phyloP scores from a whole-genome alignment of 1,139 yeast species.

The Blastobotrys serpentis region DNA sequence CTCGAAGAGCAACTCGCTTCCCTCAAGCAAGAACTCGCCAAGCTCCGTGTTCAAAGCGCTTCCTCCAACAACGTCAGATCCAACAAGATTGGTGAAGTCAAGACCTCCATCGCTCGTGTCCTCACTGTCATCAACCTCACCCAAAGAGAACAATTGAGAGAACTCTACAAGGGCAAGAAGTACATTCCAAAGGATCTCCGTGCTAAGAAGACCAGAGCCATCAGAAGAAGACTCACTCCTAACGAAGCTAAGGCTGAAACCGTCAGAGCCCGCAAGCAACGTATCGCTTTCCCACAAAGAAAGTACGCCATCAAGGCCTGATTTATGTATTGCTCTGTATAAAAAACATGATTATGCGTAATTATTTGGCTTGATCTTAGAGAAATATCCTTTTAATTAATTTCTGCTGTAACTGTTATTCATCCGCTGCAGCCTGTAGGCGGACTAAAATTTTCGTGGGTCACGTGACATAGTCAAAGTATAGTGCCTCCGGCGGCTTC shows the following conservation, averaged over 20 bases:
- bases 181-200: conserved; percentile 98
- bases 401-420: no score
- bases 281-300: conserved; percentile 97
- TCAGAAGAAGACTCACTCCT: conserved; percentile 94
- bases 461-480: no score
- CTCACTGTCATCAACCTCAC: conserved; percentile 95
- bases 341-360: conserved; percentile 7
- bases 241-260: conserved; percentile 80
- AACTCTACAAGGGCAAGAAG: conserved; percentile 91
- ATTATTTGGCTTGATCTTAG: no score
- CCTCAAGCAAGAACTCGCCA: conserved; percentile 95
- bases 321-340: conserved; percentile 28
- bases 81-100: conserved; percentile 88
- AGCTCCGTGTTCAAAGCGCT: conserved; percentile 93
- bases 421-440: no score
- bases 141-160: conserved; percentile 95
- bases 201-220: conserved; percentile 99
- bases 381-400: no score
- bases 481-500: no score
- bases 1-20: conserved; percentile 92
- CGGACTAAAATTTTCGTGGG: no score
- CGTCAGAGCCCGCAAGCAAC: conserved; percentile 87
- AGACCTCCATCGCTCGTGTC: conserved; percentile 98
- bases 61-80: conserved; percentile 34
- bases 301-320: conserved; percentile 98